Base-by-base conservation (phyloP, 768 basidiomycete genomes). In the Rhodotorula babjevae region DNA sequence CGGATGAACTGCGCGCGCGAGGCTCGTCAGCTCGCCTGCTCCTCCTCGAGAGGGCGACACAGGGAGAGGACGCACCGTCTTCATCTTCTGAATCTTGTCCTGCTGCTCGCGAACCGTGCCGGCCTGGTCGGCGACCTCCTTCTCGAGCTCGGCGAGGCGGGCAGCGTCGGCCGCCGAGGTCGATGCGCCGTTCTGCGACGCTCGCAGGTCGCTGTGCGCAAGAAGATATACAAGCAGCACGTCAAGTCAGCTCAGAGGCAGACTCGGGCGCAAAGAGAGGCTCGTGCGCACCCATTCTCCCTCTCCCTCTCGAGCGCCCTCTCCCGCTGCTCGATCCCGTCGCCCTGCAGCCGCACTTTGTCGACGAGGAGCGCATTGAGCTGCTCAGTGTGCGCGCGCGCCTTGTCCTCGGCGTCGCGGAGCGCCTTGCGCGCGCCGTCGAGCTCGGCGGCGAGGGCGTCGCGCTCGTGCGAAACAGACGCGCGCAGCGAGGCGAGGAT, bases 321-420 rank as follows among this genome's bases (percentile, higher is more conserved):
- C 79, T 96, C 95, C 63, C 93, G 84, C 76, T 93, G 90, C 23
- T 88, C 88, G 73, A 97, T 92, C n/a, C 90, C 89, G 61, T 93
- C 91, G 77, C 87, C 89, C 80, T 96, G 95, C 52, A 95, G 82
- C 72, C 85, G 90, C 67, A 96, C 89, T 82, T 97, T 97, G 80
- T 97, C 94, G 40, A 95, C 82, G 0, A 97, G 82, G n/a, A 97
- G 84, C 11, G 79, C 85, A 78, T 91, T 91, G 76, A 93, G 86
- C 79, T 80, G 79, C 33, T 94, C 91, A 31, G 93, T 85, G 78
- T 95, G 93, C 89, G 92, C 90, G 77, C 87, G 85, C 79, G 89
- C 91, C 85, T 92, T 94, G 75, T 93, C 91, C 55, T 82, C 82
- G 12, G 91, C 83, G 44, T 90, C 89, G 73, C 85, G 86, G 78